Percentiles rank a stretch among this genome's conserved stretches.
These are phyloP conservation scores for Singerocomus inundabilis DNA, from an alignment of 1,284 basidiomycete genomes.

Conservation along the genomic window DNA sequence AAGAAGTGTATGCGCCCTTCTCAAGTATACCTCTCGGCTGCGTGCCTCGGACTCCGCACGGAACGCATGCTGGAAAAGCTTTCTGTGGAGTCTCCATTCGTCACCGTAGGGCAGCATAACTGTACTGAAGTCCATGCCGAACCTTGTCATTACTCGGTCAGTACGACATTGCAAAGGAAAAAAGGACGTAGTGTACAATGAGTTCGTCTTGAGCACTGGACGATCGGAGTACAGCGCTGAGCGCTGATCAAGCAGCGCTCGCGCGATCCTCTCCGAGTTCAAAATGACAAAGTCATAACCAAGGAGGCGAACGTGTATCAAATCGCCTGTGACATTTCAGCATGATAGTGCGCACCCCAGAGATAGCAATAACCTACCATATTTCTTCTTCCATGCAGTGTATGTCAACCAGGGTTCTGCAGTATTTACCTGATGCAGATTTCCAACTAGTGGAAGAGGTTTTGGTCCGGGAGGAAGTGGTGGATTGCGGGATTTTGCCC, in stretches of 20 bases:
- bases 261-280: slow-evolving; percentile 27
- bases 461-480: slow-evolving; percentile 25
- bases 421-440: slow-evolving; percentile 19
- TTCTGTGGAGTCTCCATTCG: slow-evolving; percentile 25
- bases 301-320: slow-evolving; percentile 23
- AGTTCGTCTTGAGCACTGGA: slow-evolving; percentile 16
- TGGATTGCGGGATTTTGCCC: background rate
- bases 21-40: slow-evolving; percentile 18
- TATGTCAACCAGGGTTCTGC: slow-evolving; percentile 26
- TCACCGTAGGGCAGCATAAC: slow-evolving; percentile 27
- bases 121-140: slow-evolving; percentile 24
- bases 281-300: slow-evolving; percentile 23
- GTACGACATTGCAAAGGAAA: background rate
- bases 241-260: slow-evolving; percentile 25
- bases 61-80: slow-evolving; percentile 27
- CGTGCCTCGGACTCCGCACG: slow-evolving; percentile 17
- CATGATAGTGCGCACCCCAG: background rate
- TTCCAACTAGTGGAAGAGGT: slow-evolving; percentile 22
- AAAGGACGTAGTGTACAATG: slow-evolving; percentile 12
- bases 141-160: slow-evolving; percentile 13
- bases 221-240: slow-evolving; percentile 28
- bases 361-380: slow-evolving; percentile 12
- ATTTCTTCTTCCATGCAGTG: slow-evolving; percentile 22
- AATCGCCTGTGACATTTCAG: slow-evolving; percentile 18
- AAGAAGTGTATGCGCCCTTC: slow-evolving; percentile 18